phyloP scores from a whole-genome alignment of 257 asterid genomes.

The Nicotiana tabacum region DNA sequence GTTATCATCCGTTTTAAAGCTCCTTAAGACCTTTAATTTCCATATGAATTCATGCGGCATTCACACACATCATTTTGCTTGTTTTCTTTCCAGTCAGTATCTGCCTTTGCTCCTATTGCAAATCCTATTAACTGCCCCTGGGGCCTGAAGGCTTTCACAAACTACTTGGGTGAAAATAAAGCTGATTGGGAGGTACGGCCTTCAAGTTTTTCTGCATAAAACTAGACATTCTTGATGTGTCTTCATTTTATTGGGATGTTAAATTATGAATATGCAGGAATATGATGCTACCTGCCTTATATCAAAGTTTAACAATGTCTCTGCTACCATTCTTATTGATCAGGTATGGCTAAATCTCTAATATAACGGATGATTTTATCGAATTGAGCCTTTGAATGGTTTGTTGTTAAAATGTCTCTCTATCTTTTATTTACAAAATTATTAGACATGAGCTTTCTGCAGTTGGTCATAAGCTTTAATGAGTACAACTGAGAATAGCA shows the following conservation, averaged over 20 bases:
- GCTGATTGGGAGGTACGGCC: constrained; percentile 87
- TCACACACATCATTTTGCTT: neutral
- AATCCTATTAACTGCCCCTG: constrained; percentile 89
- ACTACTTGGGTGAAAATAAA: constrained; percentile 80
- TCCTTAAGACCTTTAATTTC: neutral
- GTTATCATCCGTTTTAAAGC: neutral
- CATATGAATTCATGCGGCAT: neutral
- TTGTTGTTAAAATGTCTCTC: neutral
- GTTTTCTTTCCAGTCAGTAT: constrained; percentile 59
- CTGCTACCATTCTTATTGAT: constrained; percentile 87
- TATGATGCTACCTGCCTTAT: constrained; percentile 82
- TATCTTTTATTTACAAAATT: neutral
- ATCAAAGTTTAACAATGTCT: constrained; percentile 49
- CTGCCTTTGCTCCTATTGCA: constrained; percentile 81
- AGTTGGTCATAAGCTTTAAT: neutral
- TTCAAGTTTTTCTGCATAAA: neutral
- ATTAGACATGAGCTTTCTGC: neutral
- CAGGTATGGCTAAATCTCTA: constrained; percentile 47
- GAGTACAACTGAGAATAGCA: neutral
- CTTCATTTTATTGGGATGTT: neutral
- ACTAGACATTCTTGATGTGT: neutral
- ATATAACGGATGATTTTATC: neutral
- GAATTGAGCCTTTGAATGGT: neutral
- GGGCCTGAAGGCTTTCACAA: constrained; percentile 95
- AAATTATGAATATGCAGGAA: constrained; percentile 48